A percentile compares a stretch with the other conserved stretches of the same genome.
Evolutionary conservation across 176 grass and related monocot species (phyloP).

Genomic region (Alloteropsis semialata): DNA sequence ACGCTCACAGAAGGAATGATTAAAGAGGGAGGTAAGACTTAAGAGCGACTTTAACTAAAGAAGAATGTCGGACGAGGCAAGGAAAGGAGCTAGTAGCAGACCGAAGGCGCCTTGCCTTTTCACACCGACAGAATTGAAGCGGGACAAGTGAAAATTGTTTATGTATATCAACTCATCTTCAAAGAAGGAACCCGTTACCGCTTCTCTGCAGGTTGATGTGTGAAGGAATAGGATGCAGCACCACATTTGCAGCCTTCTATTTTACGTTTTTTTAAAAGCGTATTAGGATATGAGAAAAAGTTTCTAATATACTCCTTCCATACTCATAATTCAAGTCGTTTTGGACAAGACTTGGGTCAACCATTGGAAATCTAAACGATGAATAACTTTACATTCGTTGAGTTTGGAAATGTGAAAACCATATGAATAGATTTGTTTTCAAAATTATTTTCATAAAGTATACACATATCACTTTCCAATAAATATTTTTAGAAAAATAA

Average conservation of each 20-base stretch:
- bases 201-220: not conserved
- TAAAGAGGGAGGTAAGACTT: slow-evolving; percentile 10
- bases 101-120: not conserved
- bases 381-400: too few relatives aligned
- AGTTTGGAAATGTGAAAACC: too few relatives aligned
- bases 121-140: slow-evolving; percentile 4
- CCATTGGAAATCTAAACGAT: too few relatives aligned
- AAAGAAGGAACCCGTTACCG: not conserved
- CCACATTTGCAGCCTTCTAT: not conserved
- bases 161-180: not conserved
- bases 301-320: too few relatives aligned
- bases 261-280: too few relatives aligned
- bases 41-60: slow-evolving; percentile 30
- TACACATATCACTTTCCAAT: too few relatives aligned
- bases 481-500: too few relatives aligned
- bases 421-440: too few relatives aligned
- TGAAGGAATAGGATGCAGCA: not conserved
- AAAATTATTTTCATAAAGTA: too few relatives aligned
- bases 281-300: too few relatives aligned
- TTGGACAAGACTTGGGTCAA: too few relatives aligned
- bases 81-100: slow-evolving; percentile 4
- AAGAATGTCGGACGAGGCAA: not conserved
- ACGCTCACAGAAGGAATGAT: slow-evolving; percentile 1
- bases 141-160: not conserved
- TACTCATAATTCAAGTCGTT: too few relatives aligned